Base-by-base conservation (phyloP, 1,284 basidiomycete species). In the Leccinum fuscescens region DNA sequence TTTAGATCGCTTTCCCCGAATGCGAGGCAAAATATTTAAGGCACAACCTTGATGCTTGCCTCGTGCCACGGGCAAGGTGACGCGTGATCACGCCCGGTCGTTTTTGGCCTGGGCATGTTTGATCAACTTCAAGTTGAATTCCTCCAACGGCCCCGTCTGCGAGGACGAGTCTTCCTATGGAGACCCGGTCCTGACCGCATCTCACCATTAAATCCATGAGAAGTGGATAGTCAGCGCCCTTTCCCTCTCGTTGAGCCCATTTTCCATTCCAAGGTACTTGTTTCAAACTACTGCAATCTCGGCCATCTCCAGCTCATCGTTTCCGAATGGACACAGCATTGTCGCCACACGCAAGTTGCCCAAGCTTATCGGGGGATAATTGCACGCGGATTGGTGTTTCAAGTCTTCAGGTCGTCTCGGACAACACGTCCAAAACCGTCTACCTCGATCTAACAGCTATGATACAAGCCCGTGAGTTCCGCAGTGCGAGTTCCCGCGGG, bases 21-120 rank as follows among this genome's bases (percentile, higher is more conserved):
- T 61, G 48, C 51, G 29, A 65, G 50, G 58, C 37, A 8, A 35
- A 52, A 50, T 33, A 27, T 33, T 54, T 29, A 64, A 68, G 64
- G 67, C 67, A 66, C 66, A 29, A 9, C 49, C 3, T 35, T 35
- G 33, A 35, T 35, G 22, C 31, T 49, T 14, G 24, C 66, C 60
- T 58, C 66, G 46, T 67, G 60, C 33, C 33, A 35, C 14, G 27
- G 27, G 60, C 31, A 3, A 31, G 14, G 54, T 35, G 6, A 35
- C 29, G 58, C 15, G 46, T n/a, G 46, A 11, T n/a, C 17, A 44
- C 11, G 17, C 48, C 29, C 37, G 14, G 49, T 27, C 53, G 42
- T 29, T 61, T 22, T 61, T 61, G 44, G 52, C 60, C 24, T 62
- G 8, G 37, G 27, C 14, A 14, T 8, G 51, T 14, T 24, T 37